Percentiles rank a stretch among this genome's conserved stretches.
Conservation (phyloP, 345 rosid species). For the Aquilaria sinensis region DNA sequence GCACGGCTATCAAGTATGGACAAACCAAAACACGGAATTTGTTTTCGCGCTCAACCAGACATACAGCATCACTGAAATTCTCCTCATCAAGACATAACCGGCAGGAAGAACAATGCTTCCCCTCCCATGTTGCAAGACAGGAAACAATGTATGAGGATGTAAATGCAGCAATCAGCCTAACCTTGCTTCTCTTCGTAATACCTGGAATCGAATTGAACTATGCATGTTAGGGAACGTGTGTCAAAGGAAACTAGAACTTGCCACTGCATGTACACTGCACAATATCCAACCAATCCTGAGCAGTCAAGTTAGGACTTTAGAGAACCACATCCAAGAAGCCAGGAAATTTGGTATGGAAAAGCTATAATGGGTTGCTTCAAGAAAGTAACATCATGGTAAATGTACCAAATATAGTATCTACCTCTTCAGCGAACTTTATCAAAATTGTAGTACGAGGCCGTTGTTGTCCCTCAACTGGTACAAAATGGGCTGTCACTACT, state of each 20-base stretch:
- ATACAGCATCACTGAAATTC: neutral
- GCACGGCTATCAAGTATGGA: too few species aligned
- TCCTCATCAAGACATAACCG: neutral
- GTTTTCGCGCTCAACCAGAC: too few species aligned
- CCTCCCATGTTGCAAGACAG: neutral
- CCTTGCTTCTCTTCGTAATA: conserved; percentile 74
- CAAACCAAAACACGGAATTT: too few species aligned
- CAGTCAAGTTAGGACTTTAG: too few species aligned
- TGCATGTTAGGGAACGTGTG: too few species aligned
- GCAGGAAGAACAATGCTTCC: neutral
- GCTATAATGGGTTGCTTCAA: too few species aligned
- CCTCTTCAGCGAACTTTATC: conserved; percentile 98
- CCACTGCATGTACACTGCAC: too few species aligned
- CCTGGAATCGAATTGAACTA: conserved; percentile 30
- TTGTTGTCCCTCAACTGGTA: conserved; percentile 96
- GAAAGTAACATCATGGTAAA: neutral
- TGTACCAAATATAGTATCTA: conserved; percentile 13
- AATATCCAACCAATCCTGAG: too few species aligned
- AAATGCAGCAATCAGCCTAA: conserved; percentile 30
- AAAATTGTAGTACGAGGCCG: conserved; percentile 96
- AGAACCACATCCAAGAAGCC: too few species aligned
- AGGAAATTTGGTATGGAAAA: too few species aligned
- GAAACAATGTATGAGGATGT: neutral
- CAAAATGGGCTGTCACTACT: conserved; percentile 96
- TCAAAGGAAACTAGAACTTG: too few species aligned